These are phyloP conservation scores for Leptosphaerulina australis DNA, from an alignment of 2,329 filamentous ascomycete genomes.

Conservation along the genomic window DNA sequence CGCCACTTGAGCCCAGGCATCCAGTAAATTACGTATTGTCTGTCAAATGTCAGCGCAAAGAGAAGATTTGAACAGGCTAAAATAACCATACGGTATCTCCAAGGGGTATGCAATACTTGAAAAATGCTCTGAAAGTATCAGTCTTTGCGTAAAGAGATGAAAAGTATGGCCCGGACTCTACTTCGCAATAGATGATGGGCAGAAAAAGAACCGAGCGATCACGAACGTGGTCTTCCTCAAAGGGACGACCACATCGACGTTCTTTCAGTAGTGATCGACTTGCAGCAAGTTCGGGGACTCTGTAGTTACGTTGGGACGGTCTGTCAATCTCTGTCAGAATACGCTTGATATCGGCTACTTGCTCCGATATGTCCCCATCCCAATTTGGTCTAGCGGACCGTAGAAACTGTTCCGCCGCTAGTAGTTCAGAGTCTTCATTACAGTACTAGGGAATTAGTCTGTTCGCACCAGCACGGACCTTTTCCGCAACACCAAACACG, in stretches of 20 bases:
- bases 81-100: neutral
- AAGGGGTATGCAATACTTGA: neutral
- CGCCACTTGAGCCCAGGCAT: neutral
- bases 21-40: neutral
- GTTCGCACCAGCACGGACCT: no score
- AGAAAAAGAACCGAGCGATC: neutral
- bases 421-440: neutral
- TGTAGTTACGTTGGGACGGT: neutral
- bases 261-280: neutral
- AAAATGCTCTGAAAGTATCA: neutral
- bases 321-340: neutral
- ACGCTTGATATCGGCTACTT: neutral
- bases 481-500: no score
- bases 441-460: no score
- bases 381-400: neutral
- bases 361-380: neutral
- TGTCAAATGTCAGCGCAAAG: neutral
- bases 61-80: neutral
- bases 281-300: neutral
- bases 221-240: neutral
- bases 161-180: neutral
- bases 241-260: neutral
- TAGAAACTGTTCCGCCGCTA: neutral
- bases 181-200: neutral
- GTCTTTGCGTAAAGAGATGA: neutral